Percentiles rank a stretch among this genome's conserved stretches.
phyloP scores from a whole-genome alignment of 306 rosid species.

The Cucurbita maxima region DNA sequence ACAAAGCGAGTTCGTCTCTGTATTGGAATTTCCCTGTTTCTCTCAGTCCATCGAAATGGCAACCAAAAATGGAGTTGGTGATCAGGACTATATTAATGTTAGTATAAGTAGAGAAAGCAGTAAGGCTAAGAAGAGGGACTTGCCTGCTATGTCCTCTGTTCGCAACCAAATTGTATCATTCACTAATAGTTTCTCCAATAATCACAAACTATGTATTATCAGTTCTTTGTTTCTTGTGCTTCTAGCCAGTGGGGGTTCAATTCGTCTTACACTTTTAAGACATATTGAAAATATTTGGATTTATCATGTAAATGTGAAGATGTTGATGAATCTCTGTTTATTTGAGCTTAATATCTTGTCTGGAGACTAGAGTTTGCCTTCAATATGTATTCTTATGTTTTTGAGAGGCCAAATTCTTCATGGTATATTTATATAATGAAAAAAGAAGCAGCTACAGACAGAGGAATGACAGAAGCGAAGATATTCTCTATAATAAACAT shows the following conservation, averaged over 20 bases:
- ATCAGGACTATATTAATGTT: not conserved
- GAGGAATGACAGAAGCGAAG: not conserved
- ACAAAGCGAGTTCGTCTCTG: not conserved
- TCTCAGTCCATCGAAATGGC: not conserved
- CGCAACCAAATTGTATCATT: not conserved
- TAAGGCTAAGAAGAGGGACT: not conserved
- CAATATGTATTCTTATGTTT: not conserved
- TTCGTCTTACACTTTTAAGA: not conserved
- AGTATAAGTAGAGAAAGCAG: not conserved
- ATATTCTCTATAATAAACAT: constrained; percentile 17
- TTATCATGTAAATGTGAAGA: not conserved
- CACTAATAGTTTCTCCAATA: not conserved
- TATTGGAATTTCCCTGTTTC: not conserved
- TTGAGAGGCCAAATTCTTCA: not conserved
- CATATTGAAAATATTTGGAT: not conserved
- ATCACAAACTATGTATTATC: not conserved
- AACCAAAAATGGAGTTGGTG: not conserved
- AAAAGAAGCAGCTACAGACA: not conserved
- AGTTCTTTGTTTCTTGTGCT: not conserved
- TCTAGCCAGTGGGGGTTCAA: not conserved
- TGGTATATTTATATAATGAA: not conserved
- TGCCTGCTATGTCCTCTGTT: not conserved
- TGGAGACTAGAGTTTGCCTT: not conserved
- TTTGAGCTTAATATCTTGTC: not conserved
- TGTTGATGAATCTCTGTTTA: not conserved